These are phyloP conservation scores for Dichotomocladium elegans DNA, from an alignment of 371 early-diverging fungal genomes.

Conservation along the genomic window DNA sequence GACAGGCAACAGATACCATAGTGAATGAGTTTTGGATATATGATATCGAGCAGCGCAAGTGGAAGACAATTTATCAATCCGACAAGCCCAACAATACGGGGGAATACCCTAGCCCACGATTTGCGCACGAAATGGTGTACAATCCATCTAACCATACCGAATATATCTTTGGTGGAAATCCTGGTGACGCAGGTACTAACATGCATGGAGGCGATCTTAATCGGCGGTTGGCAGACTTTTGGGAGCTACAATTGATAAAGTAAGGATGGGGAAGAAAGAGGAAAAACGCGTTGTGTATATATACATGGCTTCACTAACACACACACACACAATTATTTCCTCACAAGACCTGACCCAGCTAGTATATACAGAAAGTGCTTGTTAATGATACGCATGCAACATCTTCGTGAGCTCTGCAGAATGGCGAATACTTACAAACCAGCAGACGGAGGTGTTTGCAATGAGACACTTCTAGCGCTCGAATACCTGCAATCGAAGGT, in stretches of 20 bases:
- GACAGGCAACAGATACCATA: slow-evolving; percentile 51
- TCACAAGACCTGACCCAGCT: slow-evolving; percentile 46
- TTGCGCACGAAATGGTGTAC: slow-evolving; percentile 86
- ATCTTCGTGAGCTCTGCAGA: slow-evolving; percentile 63
- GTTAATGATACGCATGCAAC: slow-evolving; percentile 66
- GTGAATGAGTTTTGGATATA: slow-evolving; percentile 81
- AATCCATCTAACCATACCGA: slow-evolving; percentile 56
- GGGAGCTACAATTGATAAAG: slow-evolving; percentile 73
- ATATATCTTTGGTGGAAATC: slow-evolving; percentile 90
- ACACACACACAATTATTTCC: background rate
- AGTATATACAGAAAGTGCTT: slow-evolving; percentile 58
- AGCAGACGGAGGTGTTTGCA: slow-evolving; percentile 8
- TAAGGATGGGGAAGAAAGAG: slow-evolving; percentile 18
- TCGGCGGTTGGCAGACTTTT: slow-evolving; percentile 79
- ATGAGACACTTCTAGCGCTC: slow-evolving; percentile 52
- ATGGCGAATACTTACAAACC: background rate
- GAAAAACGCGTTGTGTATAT: too few relatives aligned
- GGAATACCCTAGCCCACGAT: slow-evolving; percentile 76
- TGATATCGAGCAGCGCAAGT: slow-evolving; percentile 55
- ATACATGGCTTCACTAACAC: background rate
- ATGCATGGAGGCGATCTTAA: slow-evolving; percentile 30
- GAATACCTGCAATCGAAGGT: slow-evolving; percentile 67
- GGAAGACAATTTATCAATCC: slow-evolving; percentile 74
- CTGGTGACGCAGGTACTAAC: slow-evolving; percentile 50
- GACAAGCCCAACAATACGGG: slow-evolving; percentile 43